A percentile compares a stretch with the other conserved stretches of the same genome.
Conservation (phyloP, 2,329 filamentous ascomycete species). For the Boeremia exigua region DNA sequence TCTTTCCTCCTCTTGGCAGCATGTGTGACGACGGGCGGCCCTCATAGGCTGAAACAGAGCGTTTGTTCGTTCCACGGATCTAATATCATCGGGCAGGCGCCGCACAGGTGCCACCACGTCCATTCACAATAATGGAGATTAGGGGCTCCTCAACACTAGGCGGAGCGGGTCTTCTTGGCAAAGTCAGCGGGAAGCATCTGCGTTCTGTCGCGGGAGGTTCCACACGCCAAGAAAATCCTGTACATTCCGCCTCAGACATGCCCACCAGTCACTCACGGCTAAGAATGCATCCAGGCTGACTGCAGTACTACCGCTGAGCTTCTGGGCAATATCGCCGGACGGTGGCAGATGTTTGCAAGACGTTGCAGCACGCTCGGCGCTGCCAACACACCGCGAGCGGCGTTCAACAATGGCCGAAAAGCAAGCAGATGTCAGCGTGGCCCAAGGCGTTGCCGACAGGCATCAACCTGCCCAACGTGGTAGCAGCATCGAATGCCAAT, state of each 20-base stretch:
- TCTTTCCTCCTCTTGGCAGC: constrained; percentile 8
- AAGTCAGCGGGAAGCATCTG: constrained; percentile 22
- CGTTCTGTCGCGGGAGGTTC: constrained; percentile 18
- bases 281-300: constrained; percentile 21
- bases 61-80: constrained; percentile 23
- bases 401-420: neutral
- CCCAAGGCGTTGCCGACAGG: neutral
- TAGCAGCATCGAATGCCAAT: constrained; percentile 9
- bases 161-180: constrained; percentile 37
- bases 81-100: constrained; percentile 11
- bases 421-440: neutral
- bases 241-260: constrained; percentile 32
- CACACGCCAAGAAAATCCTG: constrained; percentile 31
- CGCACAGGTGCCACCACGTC: constrained; percentile 10
- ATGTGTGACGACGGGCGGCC: constrained; percentile 15
- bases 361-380: neutral
- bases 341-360: constrained; percentile 3
- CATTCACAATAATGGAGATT: constrained; percentile 23
- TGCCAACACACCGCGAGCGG: neutral
- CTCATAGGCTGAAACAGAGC: constrained; percentile 18
- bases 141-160: constrained; percentile 23
- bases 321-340: constrained; percentile 25
- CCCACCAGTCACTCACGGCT: constrained; percentile 19
- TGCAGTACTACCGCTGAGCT: constrained; percentile 30
- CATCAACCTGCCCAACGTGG: neutral